Evolutionary conservation across 495 filamentous ascomycete genomes (phyloP), one percentile per base, ranked within the genome.

Genomic region (Tuber melanosporum): DNA sequence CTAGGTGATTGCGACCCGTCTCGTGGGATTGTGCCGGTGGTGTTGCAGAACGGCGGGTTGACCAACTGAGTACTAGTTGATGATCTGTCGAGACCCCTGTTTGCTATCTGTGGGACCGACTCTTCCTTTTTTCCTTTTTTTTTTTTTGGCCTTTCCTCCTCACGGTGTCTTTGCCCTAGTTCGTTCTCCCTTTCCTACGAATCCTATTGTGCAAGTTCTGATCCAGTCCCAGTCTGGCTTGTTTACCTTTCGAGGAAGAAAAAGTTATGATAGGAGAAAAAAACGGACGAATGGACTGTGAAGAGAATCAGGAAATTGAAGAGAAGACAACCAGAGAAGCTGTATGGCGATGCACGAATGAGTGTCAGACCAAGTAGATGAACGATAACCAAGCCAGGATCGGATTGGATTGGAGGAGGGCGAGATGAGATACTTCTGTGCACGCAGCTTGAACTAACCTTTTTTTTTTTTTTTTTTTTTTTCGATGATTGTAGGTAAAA

Each of bases 1-100:
- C n/a, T n/a, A n/a, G n/a, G n/a, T n/a, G 78, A 78, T 80, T 80
- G 70, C 78, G 78, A 66, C 78, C 77, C 79, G 77, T 80, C 78
- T 80, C 77, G 78, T 80, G 78, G 78, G 78, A 80, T 80, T 76
- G 78, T 79, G 77, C 78, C 79, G 75, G 79, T 80, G 77, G 78
- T 80, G 74, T 76, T 80, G 78, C 77, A 80, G 78, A 76, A 80
- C 47, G 74, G 78, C 71, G 78, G 78, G 78, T 79, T 69, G 78
- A 80, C 71, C 73, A 44, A 73, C 73, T 80, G 78, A 80, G 78
- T 71, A 80, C 62, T 79, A 71, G 78, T 75, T 73, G 78, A 80
- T 71, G 77, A 80, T 80, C 78, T 74, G 78, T 62, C 76, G 73
- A 79, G 78, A 80, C 78, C 78, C 78, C 78, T 80, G 78, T 78